Conservation (phyloP, 768 basidiomycete genomes). For the Gloeopeniophorella convolvens region DNA sequence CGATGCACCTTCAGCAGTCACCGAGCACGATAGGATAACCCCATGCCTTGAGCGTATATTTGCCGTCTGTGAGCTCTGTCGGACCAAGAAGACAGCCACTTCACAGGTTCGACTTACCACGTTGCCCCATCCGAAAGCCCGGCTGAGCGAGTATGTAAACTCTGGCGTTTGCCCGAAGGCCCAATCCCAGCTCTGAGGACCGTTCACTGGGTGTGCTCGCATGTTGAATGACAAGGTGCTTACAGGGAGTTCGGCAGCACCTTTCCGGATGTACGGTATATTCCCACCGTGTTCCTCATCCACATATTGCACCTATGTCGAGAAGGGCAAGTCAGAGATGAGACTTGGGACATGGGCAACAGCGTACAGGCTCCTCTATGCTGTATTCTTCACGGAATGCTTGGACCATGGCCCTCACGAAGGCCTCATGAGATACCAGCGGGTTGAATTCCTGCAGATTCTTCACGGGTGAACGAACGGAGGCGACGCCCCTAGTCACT, state of each 20-base stretch:
- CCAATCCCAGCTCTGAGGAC: conserved; percentile 83
- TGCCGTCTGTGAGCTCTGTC: conserved; percentile 30
- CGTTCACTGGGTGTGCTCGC: background rate
- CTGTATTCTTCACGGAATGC: conserved; percentile 62
- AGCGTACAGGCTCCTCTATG: conserved; percentile 31
- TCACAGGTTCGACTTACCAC: conserved; percentile 31
- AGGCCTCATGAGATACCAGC: conserved; percentile 56
- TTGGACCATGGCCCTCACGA: conserved; percentile 58
- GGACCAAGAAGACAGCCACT: background rate
- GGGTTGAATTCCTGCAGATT: conserved; percentile 60
- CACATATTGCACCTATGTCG: conserved; percentile 18
- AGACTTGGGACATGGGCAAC: background rate
- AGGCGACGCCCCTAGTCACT: conserved; percentile 79
- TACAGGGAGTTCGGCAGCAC: conserved; percentile 71
- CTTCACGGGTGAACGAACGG: conserved; percentile 87
- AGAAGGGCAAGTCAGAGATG: background rate
- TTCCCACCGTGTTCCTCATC: conserved; percentile 37
- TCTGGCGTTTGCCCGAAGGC: conserved; percentile 89
- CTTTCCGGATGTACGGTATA: conserved; percentile 56
- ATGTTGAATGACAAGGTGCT: conserved; percentile 20
- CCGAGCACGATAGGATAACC: conserved; percentile 43
- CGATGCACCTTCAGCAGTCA: conserved; percentile 17
- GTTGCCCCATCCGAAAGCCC: conserved; percentile 33
- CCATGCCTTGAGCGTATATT: conserved; percentile 61
- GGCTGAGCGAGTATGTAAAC: conserved; percentile 59